Base-by-base conservation (phyloP, 164 flowering plant genomes). In the Kalanchoe fedtschenkoi region DNA sequence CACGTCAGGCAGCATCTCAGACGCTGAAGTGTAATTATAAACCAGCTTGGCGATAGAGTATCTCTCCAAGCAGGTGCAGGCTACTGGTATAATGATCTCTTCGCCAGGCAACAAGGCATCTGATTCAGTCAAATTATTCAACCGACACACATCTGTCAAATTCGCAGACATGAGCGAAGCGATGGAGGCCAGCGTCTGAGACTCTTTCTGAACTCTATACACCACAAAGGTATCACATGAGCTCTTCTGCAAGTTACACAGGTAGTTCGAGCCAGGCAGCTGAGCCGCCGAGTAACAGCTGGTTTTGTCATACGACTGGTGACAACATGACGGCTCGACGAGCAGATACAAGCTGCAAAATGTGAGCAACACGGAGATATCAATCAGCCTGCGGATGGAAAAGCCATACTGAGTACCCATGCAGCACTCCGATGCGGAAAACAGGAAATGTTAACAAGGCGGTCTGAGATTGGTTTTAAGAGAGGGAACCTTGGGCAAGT, bases 51-150 rank as follows among this genome's bases (percentile, higher is more conserved):
- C 72, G 60, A 66, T 68, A 35, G 65, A 80, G 62, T 68, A 72
- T 15, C 60, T 47, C 11, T 67, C 75, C 6, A 66, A 47, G 58
- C 86, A 82, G 62, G 75, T 65, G 43, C 82, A 80, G 32, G 22
- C 32, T 16, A 78, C 42, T 29, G 83, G 86, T 44, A 78, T 42
- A 47, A 82, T 62, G 58, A 82, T 71, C 55, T 82, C 86, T 43
- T 68, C 72, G 35, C 73, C 74, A 2, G 57, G 64, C n/a, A 29
- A 4, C 35, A 79, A 73, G 33, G 61, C 57, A 30, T 38, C 66
- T 17, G 65, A 65, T 46, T 69, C 46, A 17, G 33, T 65, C 21
- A 76, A 41, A 6, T 71, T 74, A 75, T 76, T 82, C 63, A 70
- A 19, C 21, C 7, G 29, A 44, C 74, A 75, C 15, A 82, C 54